Percentiles rank a stretch among this genome's conserved stretches.
phyloP scores from a whole-genome alignment of 768 basidiomycete genomes.

The Suillus clintonianus region DNA sequence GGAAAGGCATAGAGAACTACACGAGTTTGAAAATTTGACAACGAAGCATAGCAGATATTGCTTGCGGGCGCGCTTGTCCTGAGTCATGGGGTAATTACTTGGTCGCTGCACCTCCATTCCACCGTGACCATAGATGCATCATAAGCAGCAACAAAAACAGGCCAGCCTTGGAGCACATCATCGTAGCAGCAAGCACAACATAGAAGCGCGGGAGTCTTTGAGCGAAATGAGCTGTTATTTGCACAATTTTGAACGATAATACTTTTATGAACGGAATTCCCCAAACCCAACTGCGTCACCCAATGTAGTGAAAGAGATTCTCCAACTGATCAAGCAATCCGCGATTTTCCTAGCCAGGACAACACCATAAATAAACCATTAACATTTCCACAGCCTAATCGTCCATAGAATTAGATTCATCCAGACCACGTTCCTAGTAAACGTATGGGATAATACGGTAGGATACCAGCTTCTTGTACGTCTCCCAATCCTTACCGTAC shows the following conservation, averaged over 20 bases:
- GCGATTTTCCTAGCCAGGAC: background rate
- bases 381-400: background rate
- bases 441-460: conserved; percentile 86
- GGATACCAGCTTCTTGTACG: conserved; percentile 84
- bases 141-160: background rate
- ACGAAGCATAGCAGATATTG: too few species aligned
- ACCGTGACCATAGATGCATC: too few species aligned
- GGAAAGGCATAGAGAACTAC: too few species aligned
- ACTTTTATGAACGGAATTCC: too few species aligned
- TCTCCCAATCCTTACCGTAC: conserved; percentile 93
- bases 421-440: conserved; percentile 44
- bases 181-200: background rate
- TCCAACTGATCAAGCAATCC: background rate
- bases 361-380: background rate
- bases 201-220: background rate
- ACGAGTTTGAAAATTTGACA: too few species aligned
- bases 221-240: background rate
- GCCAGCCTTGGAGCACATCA: background rate
- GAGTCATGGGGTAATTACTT: too few species aligned
- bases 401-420: background rate
- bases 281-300: background rate
- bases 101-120: too few species aligned
- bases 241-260: background rate
- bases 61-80: too few species aligned
- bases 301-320: background rate